Base-by-base conservation (phyloP, 2,329 filamentous ascomycete genomes). In the Penicillium corylophilum region DNA sequence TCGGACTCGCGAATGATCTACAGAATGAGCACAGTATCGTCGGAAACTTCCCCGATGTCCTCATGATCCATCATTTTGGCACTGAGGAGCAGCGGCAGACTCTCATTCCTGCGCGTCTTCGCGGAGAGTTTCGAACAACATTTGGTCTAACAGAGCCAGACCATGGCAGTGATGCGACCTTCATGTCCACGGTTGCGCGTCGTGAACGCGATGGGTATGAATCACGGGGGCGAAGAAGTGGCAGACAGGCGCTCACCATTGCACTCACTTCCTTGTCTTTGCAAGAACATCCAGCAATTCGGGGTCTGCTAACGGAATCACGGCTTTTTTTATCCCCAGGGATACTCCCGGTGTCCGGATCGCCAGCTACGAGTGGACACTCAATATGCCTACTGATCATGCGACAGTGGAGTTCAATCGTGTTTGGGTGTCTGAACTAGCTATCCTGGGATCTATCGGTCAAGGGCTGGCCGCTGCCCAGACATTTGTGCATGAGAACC, bases 381-480 rank as follows among this genome's bases (percentile, higher is more conserved):
- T 85, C 46, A 86, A 86, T 60, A 86, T 86, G 82, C 82, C 82
- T 0, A 85, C 83, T 5, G 83, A 86, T 64, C 83, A 86, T 62
- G 83, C 83, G 2, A 85, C 82, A 1, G 72, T 86, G 35, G 75
- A 76, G 2, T 70, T 86, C 40, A 76, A 75, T n/a, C 67, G 80
- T 50, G 82, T 84, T n/a, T 80, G 74, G 61, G 79, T 85, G 1
- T 80, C 82, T 0, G 69, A 72, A 13, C 75, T 73, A 18, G 73
- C 79, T 1, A 70, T 84, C 29, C 71, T 86, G 1, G 82, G 82
- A 0, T 70, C 73, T 1, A 58, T 79, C 9, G 78, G 81, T 54
- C 72, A 76, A 39, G 82, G 83, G 9, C 75, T 86, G 5, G 76
- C 79, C 20, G 80, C 86, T 44, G 83, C 83, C 1, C 83, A 86